A percentile compares a stretch with the other conserved stretches of the same genome.
Conservation (phyloP, 2,329 filamentous ascomycete species). For the Thermoascus crustaceus region DNA sequence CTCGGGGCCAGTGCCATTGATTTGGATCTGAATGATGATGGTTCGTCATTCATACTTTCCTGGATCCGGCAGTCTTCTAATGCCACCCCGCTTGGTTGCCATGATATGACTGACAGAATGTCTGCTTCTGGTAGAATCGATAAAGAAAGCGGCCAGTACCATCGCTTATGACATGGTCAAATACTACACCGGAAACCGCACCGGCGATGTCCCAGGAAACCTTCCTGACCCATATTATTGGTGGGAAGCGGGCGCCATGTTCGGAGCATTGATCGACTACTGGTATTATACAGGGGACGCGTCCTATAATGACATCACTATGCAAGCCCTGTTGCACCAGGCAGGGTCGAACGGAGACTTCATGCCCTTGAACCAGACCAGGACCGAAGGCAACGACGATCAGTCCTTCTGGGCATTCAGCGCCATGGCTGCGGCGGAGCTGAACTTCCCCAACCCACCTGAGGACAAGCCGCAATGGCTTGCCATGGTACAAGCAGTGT, state of each 20-base stretch:
- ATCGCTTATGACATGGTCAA: constrained; percentile 31
- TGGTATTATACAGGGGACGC: constrained; percentile 24
- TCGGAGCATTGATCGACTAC: constrained; percentile 23
- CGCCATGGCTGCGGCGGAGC: constrained; percentile 30
- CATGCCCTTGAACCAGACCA: constrained; percentile 50
- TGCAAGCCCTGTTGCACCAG: constrained; percentile 58
- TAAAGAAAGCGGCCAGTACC: constrained; percentile 3
- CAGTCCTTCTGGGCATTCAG: constrained; percentile 29
- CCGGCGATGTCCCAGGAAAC: constrained; percentile 39
- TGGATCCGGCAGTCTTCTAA: not conserved
- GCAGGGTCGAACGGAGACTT: constrained; percentile 60
- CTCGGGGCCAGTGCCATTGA: no score
- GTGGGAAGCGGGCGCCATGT: constrained; percentile 27
- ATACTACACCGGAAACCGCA: constrained; percentile 38
- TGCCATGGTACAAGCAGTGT: constrained; percentile 64
- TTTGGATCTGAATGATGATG: not conserved
- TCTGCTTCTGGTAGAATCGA: not conserved
- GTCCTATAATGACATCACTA: constrained; percentile 30
- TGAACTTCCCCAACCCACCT: constrained; percentile 27
- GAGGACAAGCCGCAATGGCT: constrained; percentile 57
- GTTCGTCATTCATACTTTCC: not conserved
- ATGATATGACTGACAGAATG: not conserved
- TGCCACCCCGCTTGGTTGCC: not conserved
- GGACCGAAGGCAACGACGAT: constrained; percentile 34
- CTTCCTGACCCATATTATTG: constrained; percentile 35